Conservation (phyloP, 2,329 filamentous ascomycete genomes). For the Monilinia laxa region DNA sequence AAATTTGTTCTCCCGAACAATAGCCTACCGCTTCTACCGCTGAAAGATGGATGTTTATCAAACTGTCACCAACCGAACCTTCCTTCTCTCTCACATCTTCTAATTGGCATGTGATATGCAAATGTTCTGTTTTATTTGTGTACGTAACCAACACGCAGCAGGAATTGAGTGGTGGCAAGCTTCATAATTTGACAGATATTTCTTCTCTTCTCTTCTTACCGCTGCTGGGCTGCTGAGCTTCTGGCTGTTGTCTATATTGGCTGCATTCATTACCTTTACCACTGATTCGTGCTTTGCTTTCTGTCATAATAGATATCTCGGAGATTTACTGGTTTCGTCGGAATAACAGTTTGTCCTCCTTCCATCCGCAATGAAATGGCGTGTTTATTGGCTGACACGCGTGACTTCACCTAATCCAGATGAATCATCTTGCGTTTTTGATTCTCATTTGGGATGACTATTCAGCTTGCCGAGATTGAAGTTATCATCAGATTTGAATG, state of each 20-base stretch:
- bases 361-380: neutral
- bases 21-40: neutral
- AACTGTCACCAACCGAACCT: neutral
- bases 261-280: neutral
- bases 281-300: slow-evolving; percentile 6
- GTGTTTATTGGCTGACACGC: slow-evolving; percentile 14
- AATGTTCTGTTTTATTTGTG: slow-evolving; percentile 7
- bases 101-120: slow-evolving; percentile 13
- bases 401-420: slow-evolving; percentile 10
- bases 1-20: slow-evolving; percentile 3
- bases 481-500: slow-evolving; percentile 18
- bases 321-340: slow-evolving; percentile 9
- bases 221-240: too few species aligned
- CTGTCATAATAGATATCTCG: slow-evolving; percentile 17
- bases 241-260: neutral
- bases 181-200: slow-evolving; percentile 18
- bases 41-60: neutral
- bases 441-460: slow-evolving; percentile 10
- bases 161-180: slow-evolving; percentile 4
- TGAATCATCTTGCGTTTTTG: slow-evolving; percentile 17
- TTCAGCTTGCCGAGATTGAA: slow-evolving; percentile 23
- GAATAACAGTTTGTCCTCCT: slow-evolving; percentile 19
- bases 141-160: slow-evolving; percentile 17
- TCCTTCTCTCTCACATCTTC: neutral
- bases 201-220: slow-evolving; percentile 6